Base-by-base conservation (phyloP, 768 basidiomycete species). In the Coprinopsis strossmayeri region DNA sequence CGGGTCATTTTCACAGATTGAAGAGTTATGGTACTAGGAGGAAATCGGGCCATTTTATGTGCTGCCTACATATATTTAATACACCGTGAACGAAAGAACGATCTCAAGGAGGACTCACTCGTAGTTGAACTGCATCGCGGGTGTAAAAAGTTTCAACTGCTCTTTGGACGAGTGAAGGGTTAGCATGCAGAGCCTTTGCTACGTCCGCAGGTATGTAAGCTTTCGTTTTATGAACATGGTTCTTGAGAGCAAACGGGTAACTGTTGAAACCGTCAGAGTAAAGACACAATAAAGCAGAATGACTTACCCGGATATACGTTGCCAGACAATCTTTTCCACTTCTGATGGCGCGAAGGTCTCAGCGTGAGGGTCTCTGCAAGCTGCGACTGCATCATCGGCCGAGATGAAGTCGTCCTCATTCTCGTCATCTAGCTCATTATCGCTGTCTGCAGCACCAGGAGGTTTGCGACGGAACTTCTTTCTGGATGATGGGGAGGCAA, bases 81-180 rank as follows among this genome's bases (percentile, higher is more conserved):
- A 46, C 18, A 11, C 20, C 18, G 10, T 34, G 17, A 21, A 44
- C 28, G 43, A 34, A 37, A 11, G 20, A 10, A 18, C 40, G 21
- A 32, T n/a, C 18, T 15, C 40, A 25, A 26, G 24, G 46, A 35
- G 43, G 34, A 64, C 83, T 64, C 64, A 95, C 91, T 32, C 93
- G 82, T 46, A 97, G 70, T 63, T 94, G 92, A 12, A 85, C 71
- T 1, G 89, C 87, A 69, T 98, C 96, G 46, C 96, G 78, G 2
- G 93, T 96, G 64, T 99, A 99, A 64, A 99, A 99, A 3, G 87
- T 78, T 64, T 94, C 93, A 2, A 88, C 77, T 0, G 94, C 88
- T 58, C 83, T 86, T 57, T 97, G 92, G 13, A 94, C 72, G 12
- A 99, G 74, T 1, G 74, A 66, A 0, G 84, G 85, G 52, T 81